Evolutionary conservation across 1,139 yeast genomes (phyloP).

Genomic region (Debaryomyces coudertii): DNA sequence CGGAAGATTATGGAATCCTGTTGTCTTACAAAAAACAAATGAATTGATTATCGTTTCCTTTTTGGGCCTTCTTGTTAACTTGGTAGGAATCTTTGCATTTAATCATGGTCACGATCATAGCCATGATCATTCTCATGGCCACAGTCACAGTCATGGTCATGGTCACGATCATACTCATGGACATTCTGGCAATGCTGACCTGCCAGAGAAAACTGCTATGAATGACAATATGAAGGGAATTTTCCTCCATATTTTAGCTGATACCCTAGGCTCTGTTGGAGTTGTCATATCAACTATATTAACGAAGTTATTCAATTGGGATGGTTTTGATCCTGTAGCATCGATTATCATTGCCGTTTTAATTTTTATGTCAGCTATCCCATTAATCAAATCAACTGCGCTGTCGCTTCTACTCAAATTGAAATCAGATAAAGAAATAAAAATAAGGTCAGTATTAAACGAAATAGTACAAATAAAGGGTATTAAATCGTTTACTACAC

Average conservation of each 20-base stretch:
- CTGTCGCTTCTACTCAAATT: conserved; percentile 69
- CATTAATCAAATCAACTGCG: conserved; percentile 81
- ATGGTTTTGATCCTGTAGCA: conserved; percentile 88
- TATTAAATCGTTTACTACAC: conserved; percentile 81
- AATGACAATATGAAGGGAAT: conserved; percentile 96
- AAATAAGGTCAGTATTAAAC: conserved; percentile 62
- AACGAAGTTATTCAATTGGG: conserved; percentile 58
- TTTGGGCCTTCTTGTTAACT: conserved; percentile 82
- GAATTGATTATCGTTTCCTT: conserved; percentile 84
- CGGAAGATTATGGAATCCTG: conserved; percentile 78
- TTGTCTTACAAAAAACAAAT: conserved; percentile 75
- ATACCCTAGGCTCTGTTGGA: conserved; percentile 94
- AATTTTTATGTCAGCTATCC: conserved; percentile 80
- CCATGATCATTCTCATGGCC: conserved; percentile 40
- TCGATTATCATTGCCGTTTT: conserved; percentile 83
- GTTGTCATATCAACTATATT: conserved; percentile 84
- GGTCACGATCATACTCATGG: conserved; percentile 25
- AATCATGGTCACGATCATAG: conserved; percentile 68
- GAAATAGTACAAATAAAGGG: conserved; percentile 76
- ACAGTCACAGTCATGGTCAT: conserved; percentile 34
- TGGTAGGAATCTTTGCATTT: conserved; percentile 92
- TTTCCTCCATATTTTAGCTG: conserved; percentile 90
- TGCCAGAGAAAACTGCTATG: conserved; percentile 22
- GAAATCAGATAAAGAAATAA: conserved; percentile 55
- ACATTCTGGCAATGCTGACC: conserved; percentile 22